phyloP scores from a whole-genome alignment of 495 filamentous ascomycete genomes.

The Opeltia flavorubescens region DNA sequence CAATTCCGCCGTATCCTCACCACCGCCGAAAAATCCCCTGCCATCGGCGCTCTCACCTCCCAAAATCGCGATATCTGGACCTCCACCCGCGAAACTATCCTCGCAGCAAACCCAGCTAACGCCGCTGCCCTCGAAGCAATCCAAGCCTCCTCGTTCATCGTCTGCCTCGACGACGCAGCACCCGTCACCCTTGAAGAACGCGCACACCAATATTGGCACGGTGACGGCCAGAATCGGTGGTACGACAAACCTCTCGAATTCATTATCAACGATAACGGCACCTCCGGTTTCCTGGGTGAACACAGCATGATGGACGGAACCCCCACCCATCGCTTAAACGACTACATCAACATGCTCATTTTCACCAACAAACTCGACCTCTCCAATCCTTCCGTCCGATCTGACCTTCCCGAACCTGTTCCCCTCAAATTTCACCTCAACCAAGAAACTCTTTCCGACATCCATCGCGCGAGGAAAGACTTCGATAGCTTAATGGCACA shows the following conservation, averaged over 20 bases:
- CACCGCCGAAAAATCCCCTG: slow-evolving; percentile 50
- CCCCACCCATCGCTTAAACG: slow-evolving; percentile 89
- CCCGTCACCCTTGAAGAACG: slow-evolving; percentile 94
- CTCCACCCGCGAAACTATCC: slow-evolving; percentile 62
- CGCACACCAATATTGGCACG: slow-evolving; percentile 94
- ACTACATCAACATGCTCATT: slow-evolving; percentile 80
- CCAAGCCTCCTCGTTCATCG: slow-evolving; percentile 79
- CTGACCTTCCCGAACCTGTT: slow-evolving; percentile 67
- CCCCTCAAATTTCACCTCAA: slow-evolving; percentile 65
- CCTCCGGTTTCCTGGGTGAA: slow-evolving; percentile 94
- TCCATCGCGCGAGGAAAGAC: slow-evolving; percentile 60
- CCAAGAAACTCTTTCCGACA: slow-evolving; percentile 53
- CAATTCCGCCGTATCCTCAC: slow-evolving; percentile 81
- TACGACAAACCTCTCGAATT: slow-evolving; percentile 98
- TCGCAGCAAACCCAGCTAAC: slow-evolving; percentile 64
- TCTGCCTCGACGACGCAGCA: slow-evolving; percentile 86
- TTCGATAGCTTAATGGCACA: slow-evolving; percentile 65
- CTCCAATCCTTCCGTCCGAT: slow-evolving; percentile 57
- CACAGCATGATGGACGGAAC: slow-evolving; percentile 99
- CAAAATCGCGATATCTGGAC: slow-evolving; percentile 93
- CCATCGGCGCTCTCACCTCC: slow-evolving; percentile 74
- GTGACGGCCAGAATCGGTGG: slow-evolving; percentile 90
- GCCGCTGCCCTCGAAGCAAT: slow-evolving; percentile 61
- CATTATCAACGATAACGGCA: slow-evolving; percentile 95
- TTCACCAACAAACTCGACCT: slow-evolving; percentile 86